phyloP scores from a whole-genome alignment of 345 rosid genomes.

The Populus pruinosa region DNA sequence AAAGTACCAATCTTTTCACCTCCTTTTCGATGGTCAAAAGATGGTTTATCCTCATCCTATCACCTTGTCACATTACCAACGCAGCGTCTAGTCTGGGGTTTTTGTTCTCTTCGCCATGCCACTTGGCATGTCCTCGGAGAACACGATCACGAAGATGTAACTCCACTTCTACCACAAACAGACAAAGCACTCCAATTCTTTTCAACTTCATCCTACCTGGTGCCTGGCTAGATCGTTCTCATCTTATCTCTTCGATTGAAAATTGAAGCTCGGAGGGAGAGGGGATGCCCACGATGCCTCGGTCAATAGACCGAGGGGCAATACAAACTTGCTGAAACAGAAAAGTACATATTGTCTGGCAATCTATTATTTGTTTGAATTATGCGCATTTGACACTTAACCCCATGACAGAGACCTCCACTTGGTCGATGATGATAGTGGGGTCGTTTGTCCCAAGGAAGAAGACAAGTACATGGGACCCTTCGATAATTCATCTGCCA shows the following conservation, averaged over 20 bases:
- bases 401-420: conserved; percentile 14
- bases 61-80: background rate
- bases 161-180: background rate
- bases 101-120: background rate
- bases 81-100: background rate
- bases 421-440: background rate
- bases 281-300: background rate
- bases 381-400: background rate
- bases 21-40: background rate
- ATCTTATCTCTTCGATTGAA: background rate
- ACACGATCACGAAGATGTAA: background rate
- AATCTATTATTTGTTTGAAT: background rate
- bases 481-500: background rate
- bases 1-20: no score
- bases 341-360: background rate
- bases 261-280: background rate
- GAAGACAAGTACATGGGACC: background rate
- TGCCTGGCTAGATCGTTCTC: conserved; percentile 2
- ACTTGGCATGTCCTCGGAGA: background rate
- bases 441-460: conserved; percentile 1
- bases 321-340: background rate
- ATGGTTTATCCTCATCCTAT: background rate
- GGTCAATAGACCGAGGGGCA: conserved; percentile 2
- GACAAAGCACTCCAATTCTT: background rate
- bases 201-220: background rate